Evolutionary conservation across 495 filamentous ascomycete genomes (phyloP), one percentile per base, ranked within the genome.

Genomic region (Xylaria flabelliformis): DNA sequence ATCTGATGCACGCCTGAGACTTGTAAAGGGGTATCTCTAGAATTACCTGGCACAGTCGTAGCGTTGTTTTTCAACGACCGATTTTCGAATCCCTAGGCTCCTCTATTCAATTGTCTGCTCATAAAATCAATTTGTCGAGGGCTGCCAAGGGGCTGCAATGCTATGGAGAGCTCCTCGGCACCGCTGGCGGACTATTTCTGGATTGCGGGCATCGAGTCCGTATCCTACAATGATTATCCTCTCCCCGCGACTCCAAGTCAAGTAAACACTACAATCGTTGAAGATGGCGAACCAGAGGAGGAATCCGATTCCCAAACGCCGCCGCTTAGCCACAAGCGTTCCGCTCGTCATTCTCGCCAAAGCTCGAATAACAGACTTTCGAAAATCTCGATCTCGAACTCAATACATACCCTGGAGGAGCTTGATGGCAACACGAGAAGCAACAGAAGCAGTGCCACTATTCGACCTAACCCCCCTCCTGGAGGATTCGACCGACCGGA

Each of bases 141-240:
- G 44, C 63, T 65, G 73, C 74, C 69, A 55, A 70, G 74, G 72
- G 75, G 69, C 72, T 85, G 80, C 75, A 77, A 84, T 86, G 84
- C 77, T 80, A 88, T 88, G 87, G 87, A 87, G 66, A 81, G 78
- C 79, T 87, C 91, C 26, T 90, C 91, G 70, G 87, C 91, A 65
- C 96, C 96, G 73, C 90, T 99, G 72, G 96, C 96, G 79, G 96
- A 99, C 82, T 98, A 97, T 84, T 99, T 99, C 84, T 99, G 96
- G 93, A 98, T 99, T 74, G 94, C 93, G 74, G 96, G 96, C 81
- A 90, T 97, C 77, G 93, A 94, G 82, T 91, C 92, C 59, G 82
- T 88, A 72, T 85, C 88, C 55, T 91, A 90, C 79, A 83, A 86
- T 69, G 87, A 90, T 73, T 81, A 76, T 32, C 78, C 74, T 21